phyloP scores from a whole-genome alignment of 257 asterid genomes.

The Plantago major region DNA sequence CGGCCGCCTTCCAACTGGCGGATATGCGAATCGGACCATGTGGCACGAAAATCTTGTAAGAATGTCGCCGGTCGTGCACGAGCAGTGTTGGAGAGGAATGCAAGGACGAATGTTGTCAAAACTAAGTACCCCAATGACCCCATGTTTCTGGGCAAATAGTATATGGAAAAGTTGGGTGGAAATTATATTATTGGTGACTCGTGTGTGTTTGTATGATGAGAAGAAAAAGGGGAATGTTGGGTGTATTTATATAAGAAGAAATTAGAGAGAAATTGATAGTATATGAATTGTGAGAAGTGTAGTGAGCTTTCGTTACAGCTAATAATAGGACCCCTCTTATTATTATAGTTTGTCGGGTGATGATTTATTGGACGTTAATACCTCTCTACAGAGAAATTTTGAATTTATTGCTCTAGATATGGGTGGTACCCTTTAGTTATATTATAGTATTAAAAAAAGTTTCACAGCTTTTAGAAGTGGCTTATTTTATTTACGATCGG shows the following conservation, averaged over 20 bases:
- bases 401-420: background rate
- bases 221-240: conserved; percentile 4
- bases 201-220: conserved; percentile 9
- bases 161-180: background rate
- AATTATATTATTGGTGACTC: background rate
- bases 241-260: conserved; percentile 27
- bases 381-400: background rate
- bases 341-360: conserved; percentile 14
- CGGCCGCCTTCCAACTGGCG: conserved; percentile 61
- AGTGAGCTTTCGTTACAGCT: conserved; percentile 52
- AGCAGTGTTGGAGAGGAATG: conserved; percentile 22
- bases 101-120: conserved; percentile 18
- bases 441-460: too few species aligned
- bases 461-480: too few species aligned
- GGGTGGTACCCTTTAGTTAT: too few species aligned
- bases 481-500: too few species aligned
- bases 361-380: background rate
- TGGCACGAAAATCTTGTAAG: conserved; percentile 48
- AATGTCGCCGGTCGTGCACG: conserved; percentile 67
- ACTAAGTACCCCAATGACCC: conserved; percentile 18
- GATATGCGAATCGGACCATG: conserved; percentile 71
- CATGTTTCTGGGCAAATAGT: conserved; percentile 17
- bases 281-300: conserved; percentile 14
- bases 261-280: conserved; percentile 20
- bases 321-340: conserved; percentile 52